A percentile compares a stretch with the other conserved stretches of the same genome.
Conservation (phyloP, 2,329 filamentous ascomycete species). For the Paraphaeosphaeria sporulosa region DNA sequence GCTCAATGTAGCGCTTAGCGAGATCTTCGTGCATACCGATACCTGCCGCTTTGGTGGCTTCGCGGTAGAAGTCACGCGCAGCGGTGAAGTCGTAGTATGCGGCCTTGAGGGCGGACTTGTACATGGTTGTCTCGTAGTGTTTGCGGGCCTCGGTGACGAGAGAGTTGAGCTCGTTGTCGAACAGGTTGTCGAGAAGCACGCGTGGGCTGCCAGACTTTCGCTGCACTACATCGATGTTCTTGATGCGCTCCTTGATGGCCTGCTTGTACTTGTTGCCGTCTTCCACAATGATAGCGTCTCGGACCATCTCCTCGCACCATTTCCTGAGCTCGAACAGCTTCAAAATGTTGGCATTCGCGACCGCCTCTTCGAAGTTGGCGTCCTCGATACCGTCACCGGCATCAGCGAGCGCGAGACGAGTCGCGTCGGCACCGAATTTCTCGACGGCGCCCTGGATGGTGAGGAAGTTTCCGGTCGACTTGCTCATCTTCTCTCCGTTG, state of each 20-base stretch:
- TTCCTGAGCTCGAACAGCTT: constrained; percentile 83
- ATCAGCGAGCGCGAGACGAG: constrained; percentile 89
- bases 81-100: constrained; percentile 90
- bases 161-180: constrained; percentile 90
- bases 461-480: constrained; percentile 96
- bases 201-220: constrained; percentile 71
- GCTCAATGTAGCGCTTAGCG: constrained; percentile 80
- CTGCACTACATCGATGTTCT: constrained; percentile 67
- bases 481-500: constrained; percentile 98
- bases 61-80: constrained; percentile 89
- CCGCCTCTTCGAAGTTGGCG: constrained; percentile 95
- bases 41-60: constrained; percentile 76
- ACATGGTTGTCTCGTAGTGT: constrained; percentile 69
- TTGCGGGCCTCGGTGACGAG: constrained; percentile 79
- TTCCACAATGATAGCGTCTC: constrained; percentile 62
- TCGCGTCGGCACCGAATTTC: constrained; percentile 95
- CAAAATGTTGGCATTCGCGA: constrained; percentile 90
- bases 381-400: constrained; percentile 94
- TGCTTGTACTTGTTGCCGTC: constrained; percentile 53
- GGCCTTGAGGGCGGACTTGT: constrained; percentile 55
- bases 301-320: constrained; percentile 88
- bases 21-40: constrained; percentile 88
- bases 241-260: constrained; percentile 52
- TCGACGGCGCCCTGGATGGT: constrained; percentile 84
- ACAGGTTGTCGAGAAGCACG: constrained; percentile 84